These are phyloP conservation scores for Nicotiana otophora DNA, from an alignment of 257 asterid species.

Conservation along the genomic window DNA sequence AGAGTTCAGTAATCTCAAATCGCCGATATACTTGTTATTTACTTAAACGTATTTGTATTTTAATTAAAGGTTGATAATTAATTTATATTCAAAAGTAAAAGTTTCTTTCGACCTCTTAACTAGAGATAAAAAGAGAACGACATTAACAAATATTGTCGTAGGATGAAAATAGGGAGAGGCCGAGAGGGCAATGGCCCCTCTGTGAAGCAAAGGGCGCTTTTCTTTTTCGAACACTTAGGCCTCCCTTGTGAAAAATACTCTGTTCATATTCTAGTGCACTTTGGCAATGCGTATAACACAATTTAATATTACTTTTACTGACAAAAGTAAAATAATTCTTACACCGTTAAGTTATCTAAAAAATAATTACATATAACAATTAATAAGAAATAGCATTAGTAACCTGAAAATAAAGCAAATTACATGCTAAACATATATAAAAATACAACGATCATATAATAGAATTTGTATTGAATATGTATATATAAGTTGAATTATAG, in stretches of 20 bases:
- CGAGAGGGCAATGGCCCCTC: conserved; percentile 2
- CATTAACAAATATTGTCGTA: neutral
- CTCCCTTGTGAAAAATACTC: neutral
- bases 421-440: no score
- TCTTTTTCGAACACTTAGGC: neutral
- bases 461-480: no score
- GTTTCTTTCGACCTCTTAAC: neutral
- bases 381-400: no score
- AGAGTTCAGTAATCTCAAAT: neutral
- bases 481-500: neutral
- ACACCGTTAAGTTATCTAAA: no score
- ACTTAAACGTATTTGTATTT: neutral
- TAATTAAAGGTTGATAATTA: neutral
- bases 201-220: neutral
- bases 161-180: neutral
- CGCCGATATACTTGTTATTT: neutral
- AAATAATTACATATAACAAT: no score
- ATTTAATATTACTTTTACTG: neutral
- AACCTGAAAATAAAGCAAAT: no score
- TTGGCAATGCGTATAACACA: no score
- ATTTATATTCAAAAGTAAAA: neutral
- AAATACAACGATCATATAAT: no score
- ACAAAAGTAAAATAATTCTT: neutral
- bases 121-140: neutral
- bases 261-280: neutral